Base-by-base conservation (phyloP, 73 alveolate genomes). In the Paramecium sexaurelia region DNA sequence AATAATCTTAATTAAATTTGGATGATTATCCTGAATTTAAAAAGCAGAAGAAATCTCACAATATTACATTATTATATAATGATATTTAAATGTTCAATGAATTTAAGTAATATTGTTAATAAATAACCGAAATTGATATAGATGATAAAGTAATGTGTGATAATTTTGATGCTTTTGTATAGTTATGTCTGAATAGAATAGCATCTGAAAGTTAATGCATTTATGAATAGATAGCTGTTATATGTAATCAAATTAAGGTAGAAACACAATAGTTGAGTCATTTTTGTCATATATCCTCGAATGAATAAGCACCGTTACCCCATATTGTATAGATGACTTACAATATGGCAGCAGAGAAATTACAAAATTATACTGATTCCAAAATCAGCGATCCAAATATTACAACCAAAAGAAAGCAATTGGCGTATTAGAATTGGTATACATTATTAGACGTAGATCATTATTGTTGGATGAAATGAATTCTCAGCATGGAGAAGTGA, bases 21-120 rank as follows among this genome's bases (percentile, higher is more conserved):
- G 83, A 61, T 61, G 83, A 61, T 61, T 61, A 61, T 61, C 83
- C 83, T 11, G 43, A 61, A 11, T 61, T 61, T 29, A 61, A 61
- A 24, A 32, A 61, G 26, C 26, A 26, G 10, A 61, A 29, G 5
- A 61, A 61, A 61, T 29, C 83, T 27, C 39, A 32, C 4, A 61
- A 61, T 61, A 26, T 61, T 6, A 13, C 83, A 29, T 22, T 61
- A 32, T 32, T 61, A 61, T 61, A 61, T 61, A 10, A 61, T 29
- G 83, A 61, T 24, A 6, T 1, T 29, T 27, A 61, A 61, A 61
- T 61, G 26, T 61, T 61, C 3, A 32, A 61, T 29, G 83, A 61
- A 61, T 61, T 61, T 61, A 32, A 61, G 24, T 29, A 26, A 29
- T 61, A 61, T 61, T 61, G 83, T 6, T 24, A 61, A 61, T 20